Conservation (phyloP, 176 grass and related monocot genomes). For the Phyllostachys edulis region DNA sequence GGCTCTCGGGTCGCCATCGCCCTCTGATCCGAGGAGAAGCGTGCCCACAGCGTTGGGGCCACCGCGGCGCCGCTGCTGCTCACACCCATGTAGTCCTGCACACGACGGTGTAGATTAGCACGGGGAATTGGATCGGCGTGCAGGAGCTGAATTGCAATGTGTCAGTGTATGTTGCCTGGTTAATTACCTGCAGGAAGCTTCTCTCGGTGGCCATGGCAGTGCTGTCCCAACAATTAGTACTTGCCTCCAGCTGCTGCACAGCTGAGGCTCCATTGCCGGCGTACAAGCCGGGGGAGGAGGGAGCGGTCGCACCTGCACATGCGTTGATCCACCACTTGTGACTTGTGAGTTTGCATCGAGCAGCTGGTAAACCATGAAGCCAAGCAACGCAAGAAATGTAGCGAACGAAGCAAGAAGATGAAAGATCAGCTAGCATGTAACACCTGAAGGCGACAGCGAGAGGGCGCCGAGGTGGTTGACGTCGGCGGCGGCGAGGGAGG, state of each 20-base stretch:
- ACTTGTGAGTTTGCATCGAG: no score
- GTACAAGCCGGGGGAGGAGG: constrained; percentile 19
- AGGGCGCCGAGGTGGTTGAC: constrained; percentile 15
- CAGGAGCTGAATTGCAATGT: background rate
- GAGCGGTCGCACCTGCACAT: constrained; percentile 8
- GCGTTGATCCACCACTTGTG: background rate
- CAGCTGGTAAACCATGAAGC: background rate
- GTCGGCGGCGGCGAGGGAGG: background rate
- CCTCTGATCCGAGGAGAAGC: constrained; percentile 25
- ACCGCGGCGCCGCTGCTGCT: background rate
- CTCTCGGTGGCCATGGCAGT: constrained; percentile 38
- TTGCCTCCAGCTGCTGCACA: background rate
- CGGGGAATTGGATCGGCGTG: background rate
- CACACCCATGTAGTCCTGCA: constrained; percentile 57
- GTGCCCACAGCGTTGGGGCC: constrained; percentile 6
- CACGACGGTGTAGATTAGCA: background rate
- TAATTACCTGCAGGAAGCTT: constrained; percentile 45
- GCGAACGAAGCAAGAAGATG: background rate
- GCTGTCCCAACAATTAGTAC: constrained; percentile 9
- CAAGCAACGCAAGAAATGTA: background rate
- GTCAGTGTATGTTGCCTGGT: background rate
- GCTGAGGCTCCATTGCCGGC: constrained; percentile 12
- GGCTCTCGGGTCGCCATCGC: constrained; percentile 25
- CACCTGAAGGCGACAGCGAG: constrained; percentile 38
- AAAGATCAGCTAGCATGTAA: background rate